Evolutionary conservation across 306 rosid species (phyloP), one percentile per base, ranked within the genome.

Genomic region (Sesbania bispinosa): DNA sequence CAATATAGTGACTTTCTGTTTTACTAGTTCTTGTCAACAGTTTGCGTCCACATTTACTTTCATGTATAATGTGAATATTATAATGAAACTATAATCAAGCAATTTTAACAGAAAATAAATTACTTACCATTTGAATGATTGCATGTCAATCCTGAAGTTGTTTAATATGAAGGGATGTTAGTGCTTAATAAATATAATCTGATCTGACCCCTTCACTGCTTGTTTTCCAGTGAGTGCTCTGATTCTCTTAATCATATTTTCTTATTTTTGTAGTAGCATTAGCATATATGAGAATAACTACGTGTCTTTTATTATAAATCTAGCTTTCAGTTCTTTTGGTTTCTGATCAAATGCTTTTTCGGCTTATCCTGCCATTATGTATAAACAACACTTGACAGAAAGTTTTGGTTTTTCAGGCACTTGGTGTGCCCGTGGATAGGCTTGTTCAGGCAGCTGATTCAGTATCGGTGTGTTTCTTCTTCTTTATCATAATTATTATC

Each of bases 391-490:
- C 70, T 79, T 81, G 63, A 55, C 45, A 48, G 55, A 52, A 53
- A 36, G 1, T 41, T 58, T 48, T 69, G 52, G 52, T 66, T 35
- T 79, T 70, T 36, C 88, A 93, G 98, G 96, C 98, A 71, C 93
- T 93, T 15, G 93, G 92, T 14, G 88, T 93, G 77, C 92, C 93
- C 13, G 93, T 88, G 79, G 69, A 78, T 77, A 87, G 89, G 83
- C 93, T 93, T 60, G 92, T 93, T 55, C 90, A 85, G 80, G 93
- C 93, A 5, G 98, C 98, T 69, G 98, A 93, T 87, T 90, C 98
- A n/a, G 98, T 84, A 63, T 93, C 79, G 6, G 76, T 74, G 36
- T 60, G 71, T 73, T 38, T 36, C 61, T 50, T 23, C 32, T 58
- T 15, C 52, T 8, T 63, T 69, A 19, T 42, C n/a, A n/a, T n/a